Evolutionary conservation across 2,329 filamentous ascomycete genomes (phyloP), one percentile per base, ranked within the genome.

Genomic region (Niveomyces coronatus): DNA sequence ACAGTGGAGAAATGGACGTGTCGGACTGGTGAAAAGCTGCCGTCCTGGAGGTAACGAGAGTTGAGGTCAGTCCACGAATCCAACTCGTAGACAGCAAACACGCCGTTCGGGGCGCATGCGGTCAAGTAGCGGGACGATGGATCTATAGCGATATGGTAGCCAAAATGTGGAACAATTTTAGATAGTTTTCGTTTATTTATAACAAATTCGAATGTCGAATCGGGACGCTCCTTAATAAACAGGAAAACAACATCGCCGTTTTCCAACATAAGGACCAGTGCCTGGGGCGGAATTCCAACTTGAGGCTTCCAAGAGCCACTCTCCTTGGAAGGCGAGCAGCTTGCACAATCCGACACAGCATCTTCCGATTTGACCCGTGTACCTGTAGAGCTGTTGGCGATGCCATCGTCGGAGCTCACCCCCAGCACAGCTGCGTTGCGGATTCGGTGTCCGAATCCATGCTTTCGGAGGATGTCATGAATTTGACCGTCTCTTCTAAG

Each of bases 401-500:
- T 41, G 24, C 44, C 42, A 26, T 49, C 56, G 40, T 54, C 46
- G 32, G 65, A 61, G 32, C 62, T 56, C 37, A 71, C 61, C 29
- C 85, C 85, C 49, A 96, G 73, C 11, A 88, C 77, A 41, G 75
- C 75, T 4, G 86, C 86, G 50, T 85, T 83, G 43, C 83, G 70
- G 46, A 96, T 95, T 30, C 78, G 74, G 22, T 76, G 74, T 38
- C 79, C 78, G 54, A 96, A 89, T 54, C 94, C 79, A 28, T 71
- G 69, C 57, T 88, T 93, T 43, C 74, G 74, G n/a, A 74, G 68
- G n/a, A 94, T 67, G 51, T 86, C 77, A 46, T 79, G 74, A 17
- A 94, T 69, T 50, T 82, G 79, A 2, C 79, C 79, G 52, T 83
- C 75, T 31, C 67, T 66, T 5, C 68, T 67, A 3, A 91, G 71